phyloP scores from a whole-genome alignment of 352 stramenopile species.

The Phytophthora boehmeriae region DNA sequence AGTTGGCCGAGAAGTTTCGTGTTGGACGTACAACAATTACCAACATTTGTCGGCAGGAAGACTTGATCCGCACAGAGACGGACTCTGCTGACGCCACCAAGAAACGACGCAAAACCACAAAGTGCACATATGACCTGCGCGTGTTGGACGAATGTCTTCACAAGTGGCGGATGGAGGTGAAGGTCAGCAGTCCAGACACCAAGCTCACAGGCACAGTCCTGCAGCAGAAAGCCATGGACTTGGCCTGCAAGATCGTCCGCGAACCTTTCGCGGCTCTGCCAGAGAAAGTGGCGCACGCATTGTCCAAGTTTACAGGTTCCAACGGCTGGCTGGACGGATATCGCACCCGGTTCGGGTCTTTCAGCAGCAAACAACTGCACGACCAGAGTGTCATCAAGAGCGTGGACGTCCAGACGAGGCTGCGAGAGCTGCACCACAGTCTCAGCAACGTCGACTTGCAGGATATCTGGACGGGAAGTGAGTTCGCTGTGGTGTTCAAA shows the following conservation, averaged over 20 bases:
- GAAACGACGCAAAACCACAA: constrained; percentile 89
- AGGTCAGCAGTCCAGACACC: constrained; percentile 76
- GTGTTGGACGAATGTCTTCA: constrained; percentile 85
- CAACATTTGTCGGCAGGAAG: constrained; percentile 86
- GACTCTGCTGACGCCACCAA: constrained; percentile 85
- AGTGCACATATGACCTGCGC: constrained; percentile 82
- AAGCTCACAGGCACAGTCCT: constrained; percentile 83
- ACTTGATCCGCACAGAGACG: constrained; percentile 84
- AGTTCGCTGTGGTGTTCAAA: constrained; percentile 79
- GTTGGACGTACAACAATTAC: constrained; percentile 86
- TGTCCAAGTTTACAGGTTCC: constrained; percentile 79
- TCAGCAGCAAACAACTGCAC: constrained; percentile 75
- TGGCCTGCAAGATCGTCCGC: constrained; percentile 75
- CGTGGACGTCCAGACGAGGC: constrained; percentile 84
- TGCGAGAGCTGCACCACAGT: constrained; percentile 81
- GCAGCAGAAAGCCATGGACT: constrained; percentile 86
- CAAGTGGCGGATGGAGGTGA: constrained; percentile 89
- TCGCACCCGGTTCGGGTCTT: constrained; percentile 80
- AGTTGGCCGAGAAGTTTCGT: constrained; percentile 83
- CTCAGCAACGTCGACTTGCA: constrained; percentile 63
- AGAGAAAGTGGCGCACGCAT: constrained; percentile 74
- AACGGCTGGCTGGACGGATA: constrained; percentile 90
- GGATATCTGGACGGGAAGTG: constrained; percentile 81
- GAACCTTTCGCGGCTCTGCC: constrained; percentile 73
- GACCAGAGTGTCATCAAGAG: constrained; percentile 80